phyloP scores from a whole-genome alignment of 768 basidiomycete genomes.

The Tricholoma sp. region DNA sequence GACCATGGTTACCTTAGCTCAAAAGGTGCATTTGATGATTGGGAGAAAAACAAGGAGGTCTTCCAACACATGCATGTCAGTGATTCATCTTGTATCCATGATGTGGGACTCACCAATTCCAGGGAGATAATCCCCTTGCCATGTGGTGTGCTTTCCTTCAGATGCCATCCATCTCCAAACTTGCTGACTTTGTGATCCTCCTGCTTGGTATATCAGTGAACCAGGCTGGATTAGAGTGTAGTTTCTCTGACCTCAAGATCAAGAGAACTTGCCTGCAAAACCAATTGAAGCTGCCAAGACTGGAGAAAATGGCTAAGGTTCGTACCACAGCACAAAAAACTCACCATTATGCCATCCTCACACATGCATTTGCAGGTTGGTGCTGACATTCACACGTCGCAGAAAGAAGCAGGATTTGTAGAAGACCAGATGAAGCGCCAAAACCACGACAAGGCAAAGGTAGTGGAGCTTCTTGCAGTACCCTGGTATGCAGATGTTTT shows the following conservation, averaged over 20 bases:
- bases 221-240: constrained; percentile 18
- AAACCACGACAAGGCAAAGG: constrained; percentile 14
- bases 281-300: constrained; percentile 3
- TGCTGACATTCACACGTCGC: constrained; percentile 8
- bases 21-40: too few relatives aligned
- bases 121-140: too few relatives aligned
- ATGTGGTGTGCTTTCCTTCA: constrained; percentile 18
- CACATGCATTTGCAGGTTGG: too few relatives aligned
- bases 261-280: constrained; percentile 21
- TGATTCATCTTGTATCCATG: too few relatives aligned
- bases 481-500: constrained; percentile 15
- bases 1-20: constrained; percentile 17
- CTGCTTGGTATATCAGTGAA: constrained; percentile 21
- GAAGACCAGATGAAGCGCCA: constrained; percentile 7
- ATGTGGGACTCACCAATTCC: too few relatives aligned
- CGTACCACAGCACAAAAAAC: too few relatives aligned
- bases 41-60: too few relatives aligned
- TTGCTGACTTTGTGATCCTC: constrained; percentile 19
- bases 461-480: constrained; percentile 15
- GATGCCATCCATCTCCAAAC: too few relatives aligned
- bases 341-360: too few relatives aligned
- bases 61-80: too few relatives aligned
- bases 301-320: constrained; percentile 4
- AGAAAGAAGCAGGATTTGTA: constrained; percentile 12
- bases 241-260: constrained; percentile 24